A percentile compares a stretch with the other conserved stretches of the same genome.
Conservation (phyloP, 768 basidiomycete genomes). For the Lactifluus hygrophoroides region DNA sequence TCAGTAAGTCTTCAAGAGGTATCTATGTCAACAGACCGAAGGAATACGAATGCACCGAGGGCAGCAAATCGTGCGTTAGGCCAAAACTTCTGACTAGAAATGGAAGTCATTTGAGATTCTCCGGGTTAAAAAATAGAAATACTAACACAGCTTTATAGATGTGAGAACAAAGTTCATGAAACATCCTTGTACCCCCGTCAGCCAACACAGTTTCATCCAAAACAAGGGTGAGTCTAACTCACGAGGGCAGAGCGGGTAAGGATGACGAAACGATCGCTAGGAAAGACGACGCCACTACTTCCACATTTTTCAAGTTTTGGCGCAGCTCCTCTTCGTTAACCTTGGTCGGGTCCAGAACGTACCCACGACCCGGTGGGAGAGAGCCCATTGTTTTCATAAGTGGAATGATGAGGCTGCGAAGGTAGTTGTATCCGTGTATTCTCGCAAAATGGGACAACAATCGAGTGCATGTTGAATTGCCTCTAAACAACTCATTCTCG, state of each 20-base stretch:
- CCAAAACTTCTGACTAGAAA: slow-evolving; percentile 53
- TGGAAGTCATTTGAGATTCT: slow-evolving; percentile 26
- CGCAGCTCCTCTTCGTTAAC: slow-evolving; percentile 49
- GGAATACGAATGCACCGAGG: slow-evolving; percentile 85
- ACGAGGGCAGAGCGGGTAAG: slow-evolving; percentile 64
- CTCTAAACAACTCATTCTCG: slow-evolving; percentile 76
- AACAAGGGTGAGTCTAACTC: slow-evolving; percentile 26
- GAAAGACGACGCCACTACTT: slow-evolving; percentile 67
- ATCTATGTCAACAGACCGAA: slow-evolving; percentile 43
- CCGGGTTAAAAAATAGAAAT: neutral
- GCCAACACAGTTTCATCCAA: slow-evolving; percentile 15
- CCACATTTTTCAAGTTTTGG: slow-evolving; percentile 63
- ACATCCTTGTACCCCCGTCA: slow-evolving; percentile 45
- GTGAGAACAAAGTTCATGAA: slow-evolving; percentile 80
- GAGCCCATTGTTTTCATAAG: slow-evolving; percentile 66
- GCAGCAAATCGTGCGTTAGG: slow-evolving; percentile 75
- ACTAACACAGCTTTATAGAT: slow-evolving; percentile 72
- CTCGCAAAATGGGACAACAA: slow-evolving; percentile 81
- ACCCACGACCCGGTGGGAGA: slow-evolving; percentile 65
- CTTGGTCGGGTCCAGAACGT: slow-evolving; percentile 67
- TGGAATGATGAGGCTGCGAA: slow-evolving; percentile 71
- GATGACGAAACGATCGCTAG: slow-evolving; percentile 68
- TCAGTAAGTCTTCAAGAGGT: neutral
- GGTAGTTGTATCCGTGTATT: slow-evolving; percentile 87
- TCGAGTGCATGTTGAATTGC: slow-evolving; percentile 81